These are phyloP conservation scores for Adansonia rubrostipa DNA, from an alignment of 441 rosid genomes.

Conservation along the genomic window DNA sequence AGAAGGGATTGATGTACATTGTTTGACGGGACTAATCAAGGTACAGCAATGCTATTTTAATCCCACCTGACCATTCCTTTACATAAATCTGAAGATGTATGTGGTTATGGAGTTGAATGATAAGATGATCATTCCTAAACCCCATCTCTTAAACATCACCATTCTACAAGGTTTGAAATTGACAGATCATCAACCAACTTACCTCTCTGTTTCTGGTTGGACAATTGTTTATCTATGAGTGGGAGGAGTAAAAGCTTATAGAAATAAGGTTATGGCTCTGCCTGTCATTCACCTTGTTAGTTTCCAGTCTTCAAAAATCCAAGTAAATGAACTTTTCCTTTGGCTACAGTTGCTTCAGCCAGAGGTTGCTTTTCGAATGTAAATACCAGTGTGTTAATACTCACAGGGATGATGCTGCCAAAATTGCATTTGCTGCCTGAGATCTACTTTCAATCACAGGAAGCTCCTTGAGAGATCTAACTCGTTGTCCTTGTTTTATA, in stretches of 20 bases:
- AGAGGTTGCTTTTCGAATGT: not conserved
- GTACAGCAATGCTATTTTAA: conserved; percentile 38
- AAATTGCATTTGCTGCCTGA: not conserved
- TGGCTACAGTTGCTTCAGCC: not conserved
- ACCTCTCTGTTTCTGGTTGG: too few relatives aligned
- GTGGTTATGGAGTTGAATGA: not conserved
- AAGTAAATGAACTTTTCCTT: not conserved
- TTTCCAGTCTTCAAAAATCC: not conserved
- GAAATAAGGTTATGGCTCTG: too few relatives aligned
- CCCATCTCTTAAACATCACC: too few relatives aligned
- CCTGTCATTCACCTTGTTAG: not conserved
- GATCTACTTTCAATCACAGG: not conserved
- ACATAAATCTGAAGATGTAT: not conserved
- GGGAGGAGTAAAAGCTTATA: too few relatives aligned
- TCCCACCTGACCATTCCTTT: not conserved
- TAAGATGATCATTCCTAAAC: too few relatives aligned
- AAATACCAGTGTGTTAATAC: not conserved
- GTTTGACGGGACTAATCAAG: conserved; percentile 94
- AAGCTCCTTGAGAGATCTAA: not conserved
- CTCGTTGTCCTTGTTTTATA: not conserved
- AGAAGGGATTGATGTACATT: conserved; percentile 73
- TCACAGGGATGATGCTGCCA: not conserved
- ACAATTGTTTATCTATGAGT: too few relatives aligned
- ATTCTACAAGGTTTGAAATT: too few relatives aligned
- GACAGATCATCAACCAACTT: too few relatives aligned